phyloP scores from a whole-genome alignment of 176 grass and related monocot genomes.

The Oryza glaberrima region DNA sequence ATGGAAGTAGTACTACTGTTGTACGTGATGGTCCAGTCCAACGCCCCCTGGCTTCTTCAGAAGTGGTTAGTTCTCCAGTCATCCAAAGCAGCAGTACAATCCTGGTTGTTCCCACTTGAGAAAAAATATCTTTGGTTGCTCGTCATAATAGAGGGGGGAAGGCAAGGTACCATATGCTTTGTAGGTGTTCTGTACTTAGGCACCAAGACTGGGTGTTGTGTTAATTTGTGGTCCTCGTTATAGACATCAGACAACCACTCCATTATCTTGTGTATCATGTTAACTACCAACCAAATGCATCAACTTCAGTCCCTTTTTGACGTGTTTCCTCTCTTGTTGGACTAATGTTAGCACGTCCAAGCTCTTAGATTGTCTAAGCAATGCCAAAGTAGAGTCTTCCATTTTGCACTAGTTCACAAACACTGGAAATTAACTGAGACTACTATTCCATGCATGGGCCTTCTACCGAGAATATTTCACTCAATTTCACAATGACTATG shows the following conservation, averaged over 20 bases:
- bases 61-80: not conserved
- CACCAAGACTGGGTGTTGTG: not conserved
- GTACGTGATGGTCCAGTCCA: conserved; percentile 3
- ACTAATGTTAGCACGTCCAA: not conserved
- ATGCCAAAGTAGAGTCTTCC: no score
- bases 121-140: conserved; percentile 5
- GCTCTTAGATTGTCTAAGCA: not conserved
- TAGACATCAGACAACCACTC: conserved; percentile 30
- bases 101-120: not conserved
- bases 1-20: no score
- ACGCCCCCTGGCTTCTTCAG: not conserved
- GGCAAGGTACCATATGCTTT: not conserved
- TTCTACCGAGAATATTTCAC: not conserved
- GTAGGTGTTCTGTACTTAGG: conserved; percentile 8
- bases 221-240: not conserved
- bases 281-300: conserved; percentile 32
- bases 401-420: no score
- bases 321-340: not conserved
- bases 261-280: conserved; percentile 8
- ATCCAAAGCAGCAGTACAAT: not conserved
- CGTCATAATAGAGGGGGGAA: not conserved
- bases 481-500: not conserved
- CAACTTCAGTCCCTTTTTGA: not conserved
- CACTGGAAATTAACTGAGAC: no score
- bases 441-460: no score